Conservation (phyloP, 2,329 filamentous ascomycete genomes). For the Epichloe uncinata region DNA sequence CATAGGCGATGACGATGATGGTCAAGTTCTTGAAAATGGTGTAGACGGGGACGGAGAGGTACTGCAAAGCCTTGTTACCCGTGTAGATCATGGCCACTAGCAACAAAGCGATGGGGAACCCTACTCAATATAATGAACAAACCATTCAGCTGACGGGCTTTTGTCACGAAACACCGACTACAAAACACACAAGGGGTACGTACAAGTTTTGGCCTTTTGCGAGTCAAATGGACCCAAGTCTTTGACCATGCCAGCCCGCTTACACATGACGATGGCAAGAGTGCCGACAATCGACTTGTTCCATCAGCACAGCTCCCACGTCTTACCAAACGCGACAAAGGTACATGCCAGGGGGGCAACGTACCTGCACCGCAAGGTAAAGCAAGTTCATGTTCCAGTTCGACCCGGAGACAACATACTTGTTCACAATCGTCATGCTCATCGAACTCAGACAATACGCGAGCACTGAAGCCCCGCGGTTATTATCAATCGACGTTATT, state of each 20-base stretch:
- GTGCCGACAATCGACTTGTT: constrained; percentile 77
- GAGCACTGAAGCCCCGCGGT: constrained; percentile 65
- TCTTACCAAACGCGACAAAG: not conserved
- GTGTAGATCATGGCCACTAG: constrained; percentile 99
- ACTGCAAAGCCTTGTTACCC: constrained; percentile 88
- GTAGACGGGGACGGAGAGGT: constrained; percentile 93
- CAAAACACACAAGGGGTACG: constrained; percentile 13
- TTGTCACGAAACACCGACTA: not conserved
- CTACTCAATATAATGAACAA: constrained; percentile 27
- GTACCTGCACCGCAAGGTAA: constrained; percentile 82
- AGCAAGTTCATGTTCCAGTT: constrained; percentile 96
- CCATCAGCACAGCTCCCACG: not conserved
- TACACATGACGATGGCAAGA: constrained; percentile 68
- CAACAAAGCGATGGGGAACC: constrained; percentile 92
- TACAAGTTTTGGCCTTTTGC: constrained; percentile 89
- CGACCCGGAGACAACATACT: constrained; percentile 85
- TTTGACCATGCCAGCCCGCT: constrained; percentile 67
- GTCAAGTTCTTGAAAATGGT: constrained; percentile 99
- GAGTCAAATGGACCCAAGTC: constrained; percentile 71
- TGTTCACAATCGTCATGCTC: constrained; percentile 97
- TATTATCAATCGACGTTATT: constrained; percentile 44
- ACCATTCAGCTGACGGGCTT: not conserved
- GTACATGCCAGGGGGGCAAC: constrained; percentile 12
- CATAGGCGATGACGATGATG: constrained; percentile 96
- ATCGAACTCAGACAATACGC: constrained; percentile 95